These are phyloP conservation scores for Mycogone perniciosa DNA, from an alignment of 2,329 filamentous ascomycete genomes.

Conservation along the genomic window DNA sequence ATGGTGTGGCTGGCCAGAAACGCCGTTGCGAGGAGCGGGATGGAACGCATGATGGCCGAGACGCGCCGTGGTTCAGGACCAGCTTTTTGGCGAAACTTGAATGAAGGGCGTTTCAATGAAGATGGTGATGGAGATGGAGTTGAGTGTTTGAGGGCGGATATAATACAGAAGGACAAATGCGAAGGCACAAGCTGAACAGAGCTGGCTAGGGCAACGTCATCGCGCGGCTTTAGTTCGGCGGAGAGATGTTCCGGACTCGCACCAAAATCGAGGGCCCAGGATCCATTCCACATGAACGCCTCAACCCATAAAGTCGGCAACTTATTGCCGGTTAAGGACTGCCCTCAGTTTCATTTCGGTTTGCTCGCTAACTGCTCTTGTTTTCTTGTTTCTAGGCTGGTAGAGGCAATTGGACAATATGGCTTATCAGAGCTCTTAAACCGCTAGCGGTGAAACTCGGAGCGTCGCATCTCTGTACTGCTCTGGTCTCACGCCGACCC, in stretches of 20 bases:
- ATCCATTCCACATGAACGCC: too few species aligned
- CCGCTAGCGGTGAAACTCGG: too few species aligned
- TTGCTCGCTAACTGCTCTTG: too few species aligned
- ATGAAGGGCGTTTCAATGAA: not conserved
- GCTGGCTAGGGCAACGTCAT: not conserved
- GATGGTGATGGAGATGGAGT: not conserved
- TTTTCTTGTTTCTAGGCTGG: too few species aligned
- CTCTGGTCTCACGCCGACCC: too few species aligned
- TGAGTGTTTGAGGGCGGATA: not conserved
- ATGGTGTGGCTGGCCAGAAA: conserved; percentile 3
- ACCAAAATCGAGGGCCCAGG: too few species aligned
- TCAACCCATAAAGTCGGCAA: too few species aligned
- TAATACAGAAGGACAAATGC: not conserved
- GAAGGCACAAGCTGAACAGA: not conserved
- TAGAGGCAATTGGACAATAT: too few species aligned
- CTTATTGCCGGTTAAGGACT: too few species aligned
- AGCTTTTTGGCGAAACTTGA: not conserved
- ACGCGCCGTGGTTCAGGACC: not conserved
- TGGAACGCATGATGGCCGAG: not conserved
- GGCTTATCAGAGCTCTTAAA: too few species aligned
- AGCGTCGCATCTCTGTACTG: too few species aligned
- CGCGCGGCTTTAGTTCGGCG: not conserved
- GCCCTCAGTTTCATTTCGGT: too few species aligned
- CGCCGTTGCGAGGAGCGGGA: conserved; percentile 3
- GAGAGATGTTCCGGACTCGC: not conserved